phyloP scores from a whole-genome alignment of 345 rosid genomes.

The Hypericum androsaemum region DNA sequence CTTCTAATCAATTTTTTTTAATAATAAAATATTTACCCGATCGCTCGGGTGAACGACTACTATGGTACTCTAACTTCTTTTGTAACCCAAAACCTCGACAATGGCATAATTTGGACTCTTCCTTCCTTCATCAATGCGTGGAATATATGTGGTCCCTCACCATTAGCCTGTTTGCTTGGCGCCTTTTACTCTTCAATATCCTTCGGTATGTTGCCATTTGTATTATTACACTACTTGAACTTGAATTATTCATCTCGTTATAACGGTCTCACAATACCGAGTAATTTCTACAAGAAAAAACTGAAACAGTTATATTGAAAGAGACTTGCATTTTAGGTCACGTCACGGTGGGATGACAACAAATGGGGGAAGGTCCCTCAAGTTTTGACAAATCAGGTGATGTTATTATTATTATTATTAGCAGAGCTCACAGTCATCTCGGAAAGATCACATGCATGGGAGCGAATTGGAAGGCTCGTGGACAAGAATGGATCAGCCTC shows the following conservation, averaged over 20 bases:
- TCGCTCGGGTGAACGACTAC: too few species aligned
- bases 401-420: too few species aligned
- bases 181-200: too few species aligned
- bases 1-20: too few species aligned
- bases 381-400: constrained; percentile 14
- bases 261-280: neutral
- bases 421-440: too few species aligned
- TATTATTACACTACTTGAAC: neutral
- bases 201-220: too few species aligned
- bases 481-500: constrained; percentile 8
- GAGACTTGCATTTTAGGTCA: constrained; percentile 1
- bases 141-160: neutral
- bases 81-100: constrained; percentile 15
- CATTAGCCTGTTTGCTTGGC: too few species aligned
- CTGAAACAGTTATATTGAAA: too few species aligned
- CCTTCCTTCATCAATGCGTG: constrained; percentile 4
- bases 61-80: too few species aligned
- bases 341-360: constrained; percentile 3
- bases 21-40: too few species aligned
- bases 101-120: constrained; percentile 8
- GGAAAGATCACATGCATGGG: constrained; percentile 13
- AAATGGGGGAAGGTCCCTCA: constrained; percentile 7
- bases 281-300: too few species aligned
- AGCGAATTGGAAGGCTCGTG: neutral
- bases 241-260: neutral